Evolutionary conservation across 257 asterid genomes (phyloP), one percentile per base, ranked within the genome.

Genomic region (Solanum chaucha): DNA sequence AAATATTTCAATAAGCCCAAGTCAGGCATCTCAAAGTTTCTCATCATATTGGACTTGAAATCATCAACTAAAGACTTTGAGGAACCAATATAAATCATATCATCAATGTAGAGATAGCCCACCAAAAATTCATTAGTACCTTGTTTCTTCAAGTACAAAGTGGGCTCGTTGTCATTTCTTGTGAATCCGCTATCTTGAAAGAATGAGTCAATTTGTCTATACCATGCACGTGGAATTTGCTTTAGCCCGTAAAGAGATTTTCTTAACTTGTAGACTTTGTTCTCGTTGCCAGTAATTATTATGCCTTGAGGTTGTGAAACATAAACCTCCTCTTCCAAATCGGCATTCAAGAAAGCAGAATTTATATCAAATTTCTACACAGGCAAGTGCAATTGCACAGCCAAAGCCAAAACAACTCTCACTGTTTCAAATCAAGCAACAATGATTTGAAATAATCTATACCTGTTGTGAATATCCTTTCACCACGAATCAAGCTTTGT

Each of bases 71-170:
- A 9, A 20, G 58, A 67, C 1, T 15, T 26, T 2, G 40, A 86
- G 34, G 87, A 84, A 1, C 85, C 15, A 35, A 48, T 35, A 26
- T 83, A 86, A 28, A 87, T 89, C 3, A 89, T 55, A 24, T 61
- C 86, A 73, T 82, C 74, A 24, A 88, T 12, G 24, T 82, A 82
- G 2, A 86, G 77, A 9, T 48, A 78, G 5, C 78, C 22, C 0
- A 89, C 8, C 13, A 68, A 17, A 44, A 71, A 19, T 72, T 87
- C 87, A 26, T 6, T 1, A 8, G 61, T 64, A 74, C 84, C 44
- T 75, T 85, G 19, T 10, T 86, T 87, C 73, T 86, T 88, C 38
- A 82, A 35, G 4, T 89, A 88, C 4, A 88, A 36, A 19, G 46
- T 86, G 3, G 82, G 87, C 38, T 86, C 87, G 17, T 86, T 86